Base-by-base conservation (phyloP, 345 rosid genomes). In the Dimocarpus longan region DNA sequence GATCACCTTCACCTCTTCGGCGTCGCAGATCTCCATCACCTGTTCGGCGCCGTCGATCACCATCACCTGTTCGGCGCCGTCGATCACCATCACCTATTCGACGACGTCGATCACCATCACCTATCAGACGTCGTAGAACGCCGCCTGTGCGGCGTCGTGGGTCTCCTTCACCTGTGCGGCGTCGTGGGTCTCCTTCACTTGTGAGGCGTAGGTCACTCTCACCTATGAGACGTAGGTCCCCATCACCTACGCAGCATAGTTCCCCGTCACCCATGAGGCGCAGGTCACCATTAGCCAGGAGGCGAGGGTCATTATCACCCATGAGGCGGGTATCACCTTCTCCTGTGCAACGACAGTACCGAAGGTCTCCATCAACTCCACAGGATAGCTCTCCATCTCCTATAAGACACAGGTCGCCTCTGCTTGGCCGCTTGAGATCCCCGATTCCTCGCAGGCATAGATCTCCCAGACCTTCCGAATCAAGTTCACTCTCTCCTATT, bases 401-500 rank as follows among this genome's bases (percentile, higher is more conserved):
- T 6, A 8, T 16, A 16, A 74, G 60, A 21, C 73, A 28, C 3
- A 82, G 82, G 52, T 86, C 95, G 63, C 87, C 93, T 59, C 10
- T 68, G 32, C 74, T 83, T 72, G 60, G 78, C 11, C 83, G 44
- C 65, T 73, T 78, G 86, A 91, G 87, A 76, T 84, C 90, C 18
- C 81, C 85, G 62, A 78, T 82, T 76, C 80, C 87, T 77, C 76
- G 90, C 28, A 80, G 10, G 24, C 83, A 75, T 69, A 86, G 85
- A 76, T 90, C 93, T 79, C 77, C 76, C 37, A 86, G 87, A 22
- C 85, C 75, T 64, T 43, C 66, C 57, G 82, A 48, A 43, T 87
- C 86, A 6, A 85, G 85, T 66, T 92, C 92, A 76, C 81, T 88
- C 28, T 85, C 96, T 76, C 85, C 89, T 73, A 76, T 74, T 59